Conservation (phyloP, 441 rosid genomes). For the Manihot esculenta region DNA sequence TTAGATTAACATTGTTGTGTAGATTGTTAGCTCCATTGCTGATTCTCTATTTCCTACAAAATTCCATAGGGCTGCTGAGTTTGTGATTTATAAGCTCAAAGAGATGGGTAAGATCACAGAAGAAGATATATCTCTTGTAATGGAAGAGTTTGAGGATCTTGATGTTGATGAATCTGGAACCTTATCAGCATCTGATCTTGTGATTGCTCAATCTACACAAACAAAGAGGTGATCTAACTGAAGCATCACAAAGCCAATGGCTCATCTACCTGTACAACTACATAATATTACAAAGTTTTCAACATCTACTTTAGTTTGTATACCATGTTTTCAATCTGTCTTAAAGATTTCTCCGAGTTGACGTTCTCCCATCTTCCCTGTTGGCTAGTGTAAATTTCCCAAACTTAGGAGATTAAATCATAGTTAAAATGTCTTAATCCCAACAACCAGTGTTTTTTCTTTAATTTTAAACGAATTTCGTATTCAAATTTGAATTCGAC, state of each 20-base stretch:
- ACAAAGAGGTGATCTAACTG: constrained; percentile 17
- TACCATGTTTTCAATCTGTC: background rate
- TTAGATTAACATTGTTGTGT: no score
- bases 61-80: constrained; percentile 49
- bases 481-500: no score
- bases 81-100: constrained; percentile 54
- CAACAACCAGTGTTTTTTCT: no score
- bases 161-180: constrained; percentile 62
- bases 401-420: background rate
- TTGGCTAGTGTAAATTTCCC: background rate
- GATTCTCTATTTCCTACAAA: constrained; percentile 1
- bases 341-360: background rate
- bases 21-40: no score
- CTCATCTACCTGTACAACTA: no score
- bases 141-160: constrained; percentile 59
- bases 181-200: constrained; percentile 41
- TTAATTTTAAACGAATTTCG: no score
- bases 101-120: constrained; percentile 69
- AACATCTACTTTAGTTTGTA: background rate
- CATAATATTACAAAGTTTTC: background rate
- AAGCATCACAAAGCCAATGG: background rate
- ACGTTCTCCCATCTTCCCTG: background rate
- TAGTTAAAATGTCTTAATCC: no score
- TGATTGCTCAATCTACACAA: constrained; percentile 41
- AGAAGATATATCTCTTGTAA: constrained; percentile 42